Evolutionary conservation across 2,329 filamentous ascomycete genomes (phyloP), one percentile per base, ranked within the genome.

Genomic region (Simplicillium aogashimaense): DNA sequence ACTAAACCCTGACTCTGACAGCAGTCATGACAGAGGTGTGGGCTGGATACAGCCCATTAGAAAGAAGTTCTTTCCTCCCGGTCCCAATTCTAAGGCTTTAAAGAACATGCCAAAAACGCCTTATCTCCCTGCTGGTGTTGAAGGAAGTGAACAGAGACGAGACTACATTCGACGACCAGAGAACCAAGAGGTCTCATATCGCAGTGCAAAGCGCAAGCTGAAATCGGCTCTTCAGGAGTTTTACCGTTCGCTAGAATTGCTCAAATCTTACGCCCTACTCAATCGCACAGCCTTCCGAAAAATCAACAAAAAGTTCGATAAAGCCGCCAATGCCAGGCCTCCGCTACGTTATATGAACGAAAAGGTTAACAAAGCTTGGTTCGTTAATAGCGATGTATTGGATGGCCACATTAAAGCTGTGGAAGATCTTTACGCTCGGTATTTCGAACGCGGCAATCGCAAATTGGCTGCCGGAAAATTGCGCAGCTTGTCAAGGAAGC

Each of bases 221-320:
- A 97, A 97, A 61, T 66, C 86, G 36, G 92, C 92, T 0, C 62
- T 97, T 37, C 85, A 94, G 53, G 92, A 97, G 58, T 95, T 88
- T 57, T 97, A 98, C 57, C 82, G 90, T 15, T 83, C 86, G 1
- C 70, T 98, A 12, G 92, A 98, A 57, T 67, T 97, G 35, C 72
- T 98, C 43, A 97, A 95, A 63, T 85, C 86, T 0, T 98, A 94
- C 53, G 83, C 88, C 2, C 66, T 94, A 16, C 70, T 95, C 12
- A 98, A 98, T 58, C 77, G 87, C 37, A 95, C 87, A 1, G 92
- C 88, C 0, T 97, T 97, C 55, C 81, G 89, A 28, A 98, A 98
- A 60, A 87, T 98, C 56, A 95, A 94, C 64, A 98, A 98, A 61
- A 98, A 98, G 62, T 97, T 94, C 57, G 89, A 97, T 69, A 98